Percentiles rank a stretch among this genome's conserved stretches.
Evolutionary conservation across 257 asterid genomes (phyloP).

Genomic region (Gentiana straminea): DNA sequence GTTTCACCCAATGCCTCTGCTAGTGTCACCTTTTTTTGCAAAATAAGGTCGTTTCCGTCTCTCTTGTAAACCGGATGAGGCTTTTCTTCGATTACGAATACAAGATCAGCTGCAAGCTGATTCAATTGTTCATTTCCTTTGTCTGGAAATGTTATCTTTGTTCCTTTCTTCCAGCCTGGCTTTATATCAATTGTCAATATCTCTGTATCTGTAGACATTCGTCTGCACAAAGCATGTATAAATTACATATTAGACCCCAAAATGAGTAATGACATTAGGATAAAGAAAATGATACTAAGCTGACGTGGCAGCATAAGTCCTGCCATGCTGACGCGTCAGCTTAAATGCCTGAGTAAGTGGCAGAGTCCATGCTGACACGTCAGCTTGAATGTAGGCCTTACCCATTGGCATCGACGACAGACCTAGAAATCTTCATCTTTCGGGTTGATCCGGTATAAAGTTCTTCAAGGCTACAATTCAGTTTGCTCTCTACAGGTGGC

Average conservation of each 20-base stretch:
- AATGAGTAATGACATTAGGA: too few species aligned
- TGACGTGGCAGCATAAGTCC: too few species aligned
- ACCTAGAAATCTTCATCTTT: conserved; percentile 86
- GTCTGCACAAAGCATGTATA: conserved; percentile 17
- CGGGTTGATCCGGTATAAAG: conserved; percentile 72
- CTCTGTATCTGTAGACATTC: conserved; percentile 45
- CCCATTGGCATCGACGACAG: conserved; percentile 56
- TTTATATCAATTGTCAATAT: conserved; percentile 59
- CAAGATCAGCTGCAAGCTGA: conserved; percentile 78
- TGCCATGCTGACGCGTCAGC: too few species aligned
- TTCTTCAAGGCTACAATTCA: conserved; percentile 80
- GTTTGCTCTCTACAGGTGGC: conserved; percentile 61
- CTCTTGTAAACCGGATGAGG: conserved; percentile 55
- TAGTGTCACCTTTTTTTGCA: conserved; percentile 24
- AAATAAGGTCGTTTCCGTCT: conserved; percentile 61
- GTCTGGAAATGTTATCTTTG: conserved; percentile 79
- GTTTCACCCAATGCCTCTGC: conserved; percentile 73
- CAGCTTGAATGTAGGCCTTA: conserved; percentile 3
- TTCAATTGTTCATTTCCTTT: conserved; percentile 77
- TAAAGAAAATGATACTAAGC: too few species aligned
- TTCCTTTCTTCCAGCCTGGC: conserved; percentile 94
- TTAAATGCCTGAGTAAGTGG: too few species aligned
- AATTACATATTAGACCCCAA: too few species aligned
- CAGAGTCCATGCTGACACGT: too few species aligned
- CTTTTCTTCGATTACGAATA: conserved; percentile 78